Evolutionary conservation across 1,284 basidiomycete genomes (phyloP).

Genomic region (Pseudozyma thailandica): DNA sequence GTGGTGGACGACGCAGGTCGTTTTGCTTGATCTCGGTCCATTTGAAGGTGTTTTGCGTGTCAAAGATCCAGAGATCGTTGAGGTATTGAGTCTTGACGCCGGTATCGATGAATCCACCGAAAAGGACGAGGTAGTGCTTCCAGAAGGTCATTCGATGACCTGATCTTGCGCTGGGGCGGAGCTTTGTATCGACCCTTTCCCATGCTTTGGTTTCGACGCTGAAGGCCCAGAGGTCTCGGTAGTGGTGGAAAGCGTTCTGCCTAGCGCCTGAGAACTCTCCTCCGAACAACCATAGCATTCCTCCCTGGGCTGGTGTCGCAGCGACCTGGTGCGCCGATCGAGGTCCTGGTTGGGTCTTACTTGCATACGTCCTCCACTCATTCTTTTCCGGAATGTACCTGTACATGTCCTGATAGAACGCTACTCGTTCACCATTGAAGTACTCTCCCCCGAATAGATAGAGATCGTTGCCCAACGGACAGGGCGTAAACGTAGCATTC

Average conservation of each 20-base stretch:
- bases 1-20: constrained; percentile 56
- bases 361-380: constrained; percentile 63
- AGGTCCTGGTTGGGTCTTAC: constrained; percentile 65
- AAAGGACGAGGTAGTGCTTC: constrained; percentile 84
- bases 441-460: constrained; percentile 68
- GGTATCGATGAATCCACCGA: constrained; percentile 87
- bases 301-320: constrained; percentile 59
- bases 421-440: constrained; percentile 65
- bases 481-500: constrained; percentile 66
- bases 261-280: constrained; percentile 76
- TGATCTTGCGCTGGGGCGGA: constrained; percentile 81
- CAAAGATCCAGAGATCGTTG: constrained; percentile 88
- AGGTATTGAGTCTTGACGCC: constrained; percentile 81
- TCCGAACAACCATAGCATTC: constrained; percentile 67
- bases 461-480: constrained; percentile 65
- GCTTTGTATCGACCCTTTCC: constrained; percentile 89
- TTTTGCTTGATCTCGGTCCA: constrained; percentile 81
- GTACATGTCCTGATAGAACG: constrained; percentile 66
- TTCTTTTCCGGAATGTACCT: constrained; percentile 63
- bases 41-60: constrained; percentile 81
- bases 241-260: constrained; percentile 90
- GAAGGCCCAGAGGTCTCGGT: constrained; percentile 74
- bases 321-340: constrained; percentile 66
- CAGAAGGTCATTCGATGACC: constrained; percentile 87
- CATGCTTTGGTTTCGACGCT: constrained; percentile 73